phyloP scores from a whole-genome alignment of 371 early-diverging fungal genomes.

The Chytridium lagenaria region DNA sequence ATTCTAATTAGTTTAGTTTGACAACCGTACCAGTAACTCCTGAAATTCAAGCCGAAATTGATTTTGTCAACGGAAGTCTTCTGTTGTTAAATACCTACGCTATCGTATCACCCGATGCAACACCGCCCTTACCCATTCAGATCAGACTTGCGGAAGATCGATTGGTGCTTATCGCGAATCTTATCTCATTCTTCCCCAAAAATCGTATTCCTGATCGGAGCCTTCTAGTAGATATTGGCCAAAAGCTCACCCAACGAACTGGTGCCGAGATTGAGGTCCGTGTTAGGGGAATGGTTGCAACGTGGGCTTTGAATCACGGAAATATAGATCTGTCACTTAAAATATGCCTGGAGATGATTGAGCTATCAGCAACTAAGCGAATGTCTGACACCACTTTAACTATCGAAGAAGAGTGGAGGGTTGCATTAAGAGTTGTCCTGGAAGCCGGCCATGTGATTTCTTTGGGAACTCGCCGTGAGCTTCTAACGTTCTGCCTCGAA shows the following conservation, averaged over 20 bases:
- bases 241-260: slow-evolving; percentile 60
- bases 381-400: slow-evolving; percentile 27
- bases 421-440: slow-evolving; percentile 20
- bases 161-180: slow-evolving; percentile 64
- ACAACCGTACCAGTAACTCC: slow-evolving; percentile 69
- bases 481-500: slow-evolving; percentile 31
- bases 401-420: slow-evolving; percentile 50
- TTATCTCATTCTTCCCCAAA: slow-evolving; percentile 55
- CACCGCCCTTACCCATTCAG: slow-evolving; percentile 74
- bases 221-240: slow-evolving; percentile 63
- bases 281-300: slow-evolving; percentile 64
- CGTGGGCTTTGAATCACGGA: slow-evolving; percentile 64
- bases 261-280: slow-evolving; percentile 54
- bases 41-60: slow-evolving; percentile 65
- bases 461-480: not conserved
- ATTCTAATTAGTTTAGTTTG: slow-evolving; percentile 51
- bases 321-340: slow-evolving; percentile 59
- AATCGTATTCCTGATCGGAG: slow-evolving; percentile 33
- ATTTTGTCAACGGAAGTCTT: slow-evolving; percentile 78
- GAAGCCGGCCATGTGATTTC: slow-evolving; percentile 7
- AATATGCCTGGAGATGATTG: slow-evolving; percentile 60
- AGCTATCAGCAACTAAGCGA: slow-evolving; percentile 24
- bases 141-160: slow-evolving; percentile 70
- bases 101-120: slow-evolving; percentile 50
- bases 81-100: slow-evolving; percentile 64